Conservation (phyloP, 805 yeast genomes). For the Maudiozyma turicensis region DNA sequence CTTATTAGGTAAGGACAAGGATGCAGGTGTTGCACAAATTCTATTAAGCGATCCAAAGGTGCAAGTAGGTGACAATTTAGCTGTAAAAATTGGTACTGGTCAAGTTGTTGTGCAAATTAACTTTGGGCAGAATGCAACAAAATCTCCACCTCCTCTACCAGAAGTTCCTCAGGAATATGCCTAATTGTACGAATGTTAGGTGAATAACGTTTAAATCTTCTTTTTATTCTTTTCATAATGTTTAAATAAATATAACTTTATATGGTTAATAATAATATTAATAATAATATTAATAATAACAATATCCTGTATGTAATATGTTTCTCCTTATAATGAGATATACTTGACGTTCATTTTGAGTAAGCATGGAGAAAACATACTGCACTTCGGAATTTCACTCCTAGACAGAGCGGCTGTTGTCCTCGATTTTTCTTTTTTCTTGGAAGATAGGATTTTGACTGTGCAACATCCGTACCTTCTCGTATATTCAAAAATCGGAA, state of each 20-base stretch:
- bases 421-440: background rate
- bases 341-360: no score
- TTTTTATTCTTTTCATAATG: no score
- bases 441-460: background rate
- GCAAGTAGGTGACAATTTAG: conserved; percentile 22
- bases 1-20: conserved; percentile 59
- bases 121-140: conserved; percentile 11
- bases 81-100: conserved; percentile 25
- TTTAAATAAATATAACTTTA: background rate
- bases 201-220: no score
- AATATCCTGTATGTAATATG: background rate
- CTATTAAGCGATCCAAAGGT: conserved; percentile 37
- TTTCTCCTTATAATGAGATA: no score
- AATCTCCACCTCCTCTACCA: background rate
- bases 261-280: background rate
- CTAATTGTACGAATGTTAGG: background rate
- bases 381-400: no score
- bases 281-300: background rate
- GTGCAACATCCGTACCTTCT: background rate
- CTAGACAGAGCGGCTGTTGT: no score
- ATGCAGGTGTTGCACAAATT: conserved; percentile 50
- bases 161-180: conserved; percentile 2
- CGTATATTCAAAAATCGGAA: background rate
- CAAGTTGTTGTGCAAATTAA: conserved; percentile 21
- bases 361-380: no score